These are phyloP conservation scores for Allium cepa DNA, from an alignment of 106 monocot species.

Conservation along the genomic window DNA sequence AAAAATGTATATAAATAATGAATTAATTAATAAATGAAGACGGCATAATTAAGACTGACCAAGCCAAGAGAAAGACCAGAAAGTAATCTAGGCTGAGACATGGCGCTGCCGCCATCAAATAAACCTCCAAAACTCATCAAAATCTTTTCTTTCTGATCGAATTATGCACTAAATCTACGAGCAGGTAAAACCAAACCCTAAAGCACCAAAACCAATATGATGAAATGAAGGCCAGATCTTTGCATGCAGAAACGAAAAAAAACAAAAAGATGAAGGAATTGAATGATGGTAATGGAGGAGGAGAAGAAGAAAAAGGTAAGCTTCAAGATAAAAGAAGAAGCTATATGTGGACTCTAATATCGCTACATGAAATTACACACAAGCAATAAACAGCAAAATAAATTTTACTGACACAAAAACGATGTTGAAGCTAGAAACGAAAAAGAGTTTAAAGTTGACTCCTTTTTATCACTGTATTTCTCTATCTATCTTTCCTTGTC, in stretches of 20 bases:
- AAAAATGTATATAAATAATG: not conserved
- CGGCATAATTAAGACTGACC: not conserved
- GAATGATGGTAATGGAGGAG: not conserved
- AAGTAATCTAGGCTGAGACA: not conserved
- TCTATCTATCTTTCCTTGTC: not conserved
- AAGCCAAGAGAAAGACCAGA: conserved; percentile 9
- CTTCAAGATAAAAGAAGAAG: not conserved
- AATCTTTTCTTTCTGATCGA: not conserved
- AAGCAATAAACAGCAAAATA: not conserved
- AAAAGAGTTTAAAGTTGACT: not conserved
- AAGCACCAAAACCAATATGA: not conserved
- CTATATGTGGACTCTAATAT: conserved; percentile 2
- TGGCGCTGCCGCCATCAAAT: conserved; percentile 2
- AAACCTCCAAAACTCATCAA: conserved; percentile 8
- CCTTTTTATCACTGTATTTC: not conserved
- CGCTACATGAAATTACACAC: not conserved
- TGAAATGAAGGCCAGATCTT: not conserved
- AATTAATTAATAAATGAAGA: not conserved
- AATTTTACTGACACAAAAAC: conserved; percentile 2
- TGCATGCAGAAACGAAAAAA: not conserved
- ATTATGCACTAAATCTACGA: not conserved
- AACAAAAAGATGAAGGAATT: not conserved
- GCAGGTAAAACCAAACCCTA: not conserved
- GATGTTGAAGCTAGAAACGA: not conserved
- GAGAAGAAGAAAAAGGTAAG: not conserved